Conservation (phyloP, 257 asterid species). For the Cynanchum wilfordii region DNA sequence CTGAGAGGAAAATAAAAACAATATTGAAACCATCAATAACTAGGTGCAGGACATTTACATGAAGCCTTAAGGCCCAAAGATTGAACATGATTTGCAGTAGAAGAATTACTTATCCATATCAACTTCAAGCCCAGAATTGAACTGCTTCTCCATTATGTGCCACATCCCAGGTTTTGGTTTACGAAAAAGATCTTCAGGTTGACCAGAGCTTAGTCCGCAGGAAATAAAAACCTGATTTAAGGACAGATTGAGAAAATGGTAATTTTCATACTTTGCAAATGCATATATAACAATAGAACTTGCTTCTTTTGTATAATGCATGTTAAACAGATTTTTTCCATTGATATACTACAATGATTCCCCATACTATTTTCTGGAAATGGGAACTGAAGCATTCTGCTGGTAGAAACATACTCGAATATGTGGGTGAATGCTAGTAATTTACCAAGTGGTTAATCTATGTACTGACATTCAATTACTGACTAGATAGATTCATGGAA, state of each 20-base stretch:
- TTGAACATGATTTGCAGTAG: constrained; percentile 12
- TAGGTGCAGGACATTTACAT: neutral
- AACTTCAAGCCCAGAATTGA: constrained; percentile 69
- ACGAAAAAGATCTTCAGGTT: constrained; percentile 71
- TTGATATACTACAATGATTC: neutral
- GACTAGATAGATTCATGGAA: neutral
- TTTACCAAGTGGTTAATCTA: neutral
- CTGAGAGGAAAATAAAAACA: constrained; percentile 30
- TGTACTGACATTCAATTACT: neutral
- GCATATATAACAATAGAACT: constrained; percentile 1
- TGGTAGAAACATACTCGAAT: neutral
- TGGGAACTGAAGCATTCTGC: neutral
- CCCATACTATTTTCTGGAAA: constrained; percentile 1
- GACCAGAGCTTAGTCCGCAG: constrained; percentile 58
- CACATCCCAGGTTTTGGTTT: constrained; percentile 97
- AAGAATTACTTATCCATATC: constrained; percentile 67
- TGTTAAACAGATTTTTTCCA: neutral
- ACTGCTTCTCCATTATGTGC: constrained; percentile 78
- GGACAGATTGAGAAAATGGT: neutral
- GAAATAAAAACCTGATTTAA: constrained; percentile 80
- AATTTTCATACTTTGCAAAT: neutral
- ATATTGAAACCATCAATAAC: neutral
- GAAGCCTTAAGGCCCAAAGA: neutral
- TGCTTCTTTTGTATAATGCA: neutral
- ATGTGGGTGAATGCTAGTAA: neutral